phyloP scores from a whole-genome alignment of 2,329 filamentous ascomycete species.

The Leptographium lundbergii region DNA sequence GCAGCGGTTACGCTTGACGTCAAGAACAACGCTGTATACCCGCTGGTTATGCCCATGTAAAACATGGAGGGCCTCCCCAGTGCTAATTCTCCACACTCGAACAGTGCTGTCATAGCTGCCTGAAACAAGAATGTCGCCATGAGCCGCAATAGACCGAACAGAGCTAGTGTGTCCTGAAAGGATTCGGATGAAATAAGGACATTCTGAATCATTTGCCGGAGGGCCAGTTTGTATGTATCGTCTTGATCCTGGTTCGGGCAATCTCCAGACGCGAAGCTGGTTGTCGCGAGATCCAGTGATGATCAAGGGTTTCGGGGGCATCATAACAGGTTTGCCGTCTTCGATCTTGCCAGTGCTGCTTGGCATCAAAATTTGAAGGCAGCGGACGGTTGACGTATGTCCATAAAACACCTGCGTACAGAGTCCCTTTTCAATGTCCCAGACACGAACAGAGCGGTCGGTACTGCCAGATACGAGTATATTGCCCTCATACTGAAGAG shows the following conservation, averaged over 20 bases:
- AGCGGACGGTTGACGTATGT: slow-evolving; percentile 93
- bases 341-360: slow-evolving; percentile 58
- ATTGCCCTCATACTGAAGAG: slow-evolving; percentile 90
- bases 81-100: slow-evolving; percentile 94
- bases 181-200: slow-evolving; percentile 86
- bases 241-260: slow-evolving; percentile 68
- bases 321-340: slow-evolving; percentile 68
- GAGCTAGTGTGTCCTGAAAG: slow-evolving; percentile 83
- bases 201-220: slow-evolving; percentile 62
- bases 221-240: slow-evolving; percentile 70
- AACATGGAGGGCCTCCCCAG: slow-evolving; percentile 73
- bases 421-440: slow-evolving; percentile 88
- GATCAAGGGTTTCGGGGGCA: slow-evolving; percentile 88
- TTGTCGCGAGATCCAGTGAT: slow-evolving; percentile 96
- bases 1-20: slow-evolving; percentile 82
- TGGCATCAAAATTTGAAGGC: slow-evolving; percentile 86
- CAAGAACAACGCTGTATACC: slow-evolving; percentile 93
- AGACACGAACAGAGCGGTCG: slow-evolving; percentile 94
- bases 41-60: slow-evolving; percentile 82
- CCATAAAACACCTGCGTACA: slow-evolving; percentile 96
- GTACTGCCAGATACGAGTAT: slow-evolving; percentile 92
- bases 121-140: slow-evolving; percentile 91
- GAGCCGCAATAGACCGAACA: slow-evolving; percentile 87
- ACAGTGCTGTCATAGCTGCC: slow-evolving; percentile 95
- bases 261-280: slow-evolving; percentile 84